phyloP scores from a whole-genome alignment of 2,329 filamentous ascomycete genomes.

The Colletotrichum cereale region DNA sequence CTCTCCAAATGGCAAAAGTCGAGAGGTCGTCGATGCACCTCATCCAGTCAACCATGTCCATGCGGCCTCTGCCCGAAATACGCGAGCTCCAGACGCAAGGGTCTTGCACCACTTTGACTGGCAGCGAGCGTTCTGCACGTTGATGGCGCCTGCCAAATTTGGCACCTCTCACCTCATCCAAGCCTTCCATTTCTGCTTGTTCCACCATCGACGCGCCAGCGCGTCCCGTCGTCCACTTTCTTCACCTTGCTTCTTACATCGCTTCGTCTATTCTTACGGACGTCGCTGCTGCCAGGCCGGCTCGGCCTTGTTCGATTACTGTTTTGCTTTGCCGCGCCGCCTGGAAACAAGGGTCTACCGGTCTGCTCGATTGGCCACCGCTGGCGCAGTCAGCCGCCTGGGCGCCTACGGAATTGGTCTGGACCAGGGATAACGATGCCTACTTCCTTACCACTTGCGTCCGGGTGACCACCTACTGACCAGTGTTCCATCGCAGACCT shows the following conservation, averaged over 20 bases:
- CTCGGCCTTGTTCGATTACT: conserved; percentile 15
- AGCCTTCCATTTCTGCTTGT: conserved; percentile 7
- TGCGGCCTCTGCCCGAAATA: conserved; percentile 27
- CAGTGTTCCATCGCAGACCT: conserved; percentile 3
- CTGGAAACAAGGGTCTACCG: conserved; percentile 18
- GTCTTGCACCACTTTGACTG: conserved; percentile 33
- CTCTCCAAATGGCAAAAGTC: background rate
- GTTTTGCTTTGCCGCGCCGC: conserved; percentile 29
- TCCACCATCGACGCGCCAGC: conserved; percentile 22
- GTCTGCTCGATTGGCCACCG: conserved; percentile 32
- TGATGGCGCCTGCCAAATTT: conserved; percentile 39
- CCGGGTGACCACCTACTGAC: background rate
- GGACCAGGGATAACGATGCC: conserved; percentile 15
- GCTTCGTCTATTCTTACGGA: background rate
- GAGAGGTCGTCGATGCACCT: conserved; percentile 36
- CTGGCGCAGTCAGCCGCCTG: conserved; percentile 35
- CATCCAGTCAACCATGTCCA: conserved; percentile 42
- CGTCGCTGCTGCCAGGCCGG: background rate
- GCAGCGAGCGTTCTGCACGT: conserved; percentile 24
- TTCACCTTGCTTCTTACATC: conserved; percentile 20
- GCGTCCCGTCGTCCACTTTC: conserved; percentile 20
- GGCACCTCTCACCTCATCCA: conserved; percentile 19
- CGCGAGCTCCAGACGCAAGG: conserved; percentile 39
- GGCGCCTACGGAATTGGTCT: background rate
- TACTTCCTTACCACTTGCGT: conserved; percentile 9